These are phyloP conservation scores for Boletellus sp. DNA, from an alignment of 1,284 basidiomycete genomes.

Conservation along the genomic window DNA sequence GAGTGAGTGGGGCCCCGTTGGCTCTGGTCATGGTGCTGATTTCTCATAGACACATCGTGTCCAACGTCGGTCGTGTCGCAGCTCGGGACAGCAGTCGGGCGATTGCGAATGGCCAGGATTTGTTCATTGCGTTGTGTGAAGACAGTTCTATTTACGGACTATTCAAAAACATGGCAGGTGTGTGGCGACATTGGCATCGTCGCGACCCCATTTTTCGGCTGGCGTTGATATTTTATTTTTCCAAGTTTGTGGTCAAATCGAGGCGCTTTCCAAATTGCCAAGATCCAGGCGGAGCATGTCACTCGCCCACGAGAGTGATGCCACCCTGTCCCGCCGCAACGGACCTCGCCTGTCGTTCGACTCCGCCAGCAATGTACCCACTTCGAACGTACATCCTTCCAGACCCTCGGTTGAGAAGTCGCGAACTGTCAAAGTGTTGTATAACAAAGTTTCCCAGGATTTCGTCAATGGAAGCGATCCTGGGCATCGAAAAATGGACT, in stretches of 20 bases:
- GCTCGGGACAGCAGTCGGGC: conserved; percentile 80
- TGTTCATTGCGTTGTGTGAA: conserved; percentile 84
- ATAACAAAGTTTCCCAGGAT: conserved; percentile 43
- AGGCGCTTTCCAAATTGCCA: conserved; percentile 56
- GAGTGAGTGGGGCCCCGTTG: conserved; percentile 54
- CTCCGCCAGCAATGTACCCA: conserved; percentile 23
- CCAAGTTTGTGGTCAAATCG: conserved; percentile 74
- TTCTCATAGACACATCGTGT: conserved; percentile 67
- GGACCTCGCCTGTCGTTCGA: conserved; percentile 33
- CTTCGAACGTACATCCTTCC: conserved; percentile 29
- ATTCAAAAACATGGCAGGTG: conserved; percentile 86
- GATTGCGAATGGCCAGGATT: conserved; percentile 70
- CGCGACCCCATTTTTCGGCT: conserved; percentile 7
- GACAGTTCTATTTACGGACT: conserved; percentile 80
- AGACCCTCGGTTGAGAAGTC: conserved; percentile 60
- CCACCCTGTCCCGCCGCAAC: conserved; percentile 34
- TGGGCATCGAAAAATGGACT: conserved; percentile 52
- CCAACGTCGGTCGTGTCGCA: conserved; percentile 78
- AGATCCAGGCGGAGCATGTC: conserved; percentile 68
- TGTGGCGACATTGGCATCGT: not conserved
- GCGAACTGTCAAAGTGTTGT: conserved; percentile 57
- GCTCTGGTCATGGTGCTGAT: conserved; percentile 5
- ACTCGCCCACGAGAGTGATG: conserved; percentile 42
- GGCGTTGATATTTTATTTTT: conserved; percentile 16
- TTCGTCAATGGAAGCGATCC: conserved; percentile 37